Evolutionary conservation across 192 early-diverging fungal genomes (phyloP), one percentile per base, ranked within the genome.

Genomic region (Spizellomyces punctatus): DNA sequence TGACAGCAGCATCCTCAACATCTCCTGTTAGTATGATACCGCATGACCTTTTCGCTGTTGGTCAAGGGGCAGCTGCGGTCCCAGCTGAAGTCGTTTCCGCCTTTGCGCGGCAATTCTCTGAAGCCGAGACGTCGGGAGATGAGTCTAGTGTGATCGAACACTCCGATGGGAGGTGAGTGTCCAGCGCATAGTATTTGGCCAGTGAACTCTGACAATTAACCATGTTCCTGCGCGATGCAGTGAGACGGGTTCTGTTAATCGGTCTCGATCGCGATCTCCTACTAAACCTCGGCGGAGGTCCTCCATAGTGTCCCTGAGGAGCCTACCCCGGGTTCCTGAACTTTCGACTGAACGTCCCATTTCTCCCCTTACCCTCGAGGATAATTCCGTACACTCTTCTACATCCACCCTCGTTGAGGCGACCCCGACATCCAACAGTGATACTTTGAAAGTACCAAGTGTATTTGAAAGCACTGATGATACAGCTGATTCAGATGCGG

Each of bases 241-340:
- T 36, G 27, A 36, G 1, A 3, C 27, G 27, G 27, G 27, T 36
- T 36, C 27, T 0, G 27, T 36, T 36, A 0, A 19, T 12, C 50
- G 50, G 50, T 54, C 50, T 46, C 54, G 56, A 22, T 58, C 66
- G 17, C 55, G 54, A 36, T 62, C 68, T 14, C 68, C 58, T 19
- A 8, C 45, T 36, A 59, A 62, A 47, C 27, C 58, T 42, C 36
- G 47, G 27, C 57, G 68, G 12, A 27, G 58, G 6, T 60, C 68
- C n/a, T 70, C 68, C 44, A 58, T 70, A 22, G 43, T 70, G 5
- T 70, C 68, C 6, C 27, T 70, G 17, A 59, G 49, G 61, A 70
- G 66, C 27, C 43, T 68, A 6, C 66, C 66, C 4, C 49, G 66
- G 0, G 66, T 68, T 14, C 45, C 58, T 36, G 27, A 36, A 36